Percentiles rank a stretch among this genome's conserved stretches.
Evolutionary conservation across 805 yeast genomes (phyloP).

Genomic region (Candida xyloterini): DNA sequence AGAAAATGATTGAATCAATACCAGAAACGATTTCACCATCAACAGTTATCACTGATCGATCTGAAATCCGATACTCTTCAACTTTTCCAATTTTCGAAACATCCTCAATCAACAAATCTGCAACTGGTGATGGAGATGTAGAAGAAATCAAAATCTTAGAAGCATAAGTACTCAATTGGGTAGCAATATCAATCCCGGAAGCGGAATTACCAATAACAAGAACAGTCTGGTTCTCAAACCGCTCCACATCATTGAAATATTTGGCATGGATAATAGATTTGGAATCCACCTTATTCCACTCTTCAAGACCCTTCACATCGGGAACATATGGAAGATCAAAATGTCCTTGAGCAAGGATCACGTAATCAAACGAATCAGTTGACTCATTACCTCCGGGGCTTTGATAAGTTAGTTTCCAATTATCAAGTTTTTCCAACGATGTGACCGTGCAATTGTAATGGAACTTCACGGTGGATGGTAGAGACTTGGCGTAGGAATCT

Average conservation of each 20-base stretch:
- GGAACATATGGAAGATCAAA: conserved; percentile 48
- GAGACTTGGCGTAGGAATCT: conserved; percentile 46
- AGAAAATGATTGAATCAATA: conserved; percentile 61
- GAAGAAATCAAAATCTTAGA: conserved; percentile 30
- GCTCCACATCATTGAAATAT: conserved; percentile 35
- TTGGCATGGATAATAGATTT: conserved; percentile 43
- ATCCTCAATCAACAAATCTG: conserved; percentile 25
- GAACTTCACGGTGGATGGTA: conserved; percentile 37
- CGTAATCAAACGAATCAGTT: conserved; percentile 29
- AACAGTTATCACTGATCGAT: conserved; percentile 39
- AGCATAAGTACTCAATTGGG: conserved; percentile 32
- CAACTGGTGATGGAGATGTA: conserved; percentile 29
- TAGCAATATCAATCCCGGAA: conserved; percentile 62
- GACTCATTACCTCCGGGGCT: not conserved
- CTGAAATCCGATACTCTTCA: conserved; percentile 24
- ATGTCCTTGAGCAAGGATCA: conserved; percentile 47
- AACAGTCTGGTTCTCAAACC: conserved; percentile 36
- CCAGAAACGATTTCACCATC: conserved; percentile 45
- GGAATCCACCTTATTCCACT: conserved; percentile 33
- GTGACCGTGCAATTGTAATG: conserved; percentile 39
- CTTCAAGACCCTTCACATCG: conserved; percentile 37
- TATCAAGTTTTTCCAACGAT: conserved; percentile 31
- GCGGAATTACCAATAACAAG: conserved; percentile 49
- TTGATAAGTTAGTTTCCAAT: conserved; percentile 27
- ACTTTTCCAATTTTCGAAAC: conserved; percentile 28